These are phyloP conservation scores for Peronospora destructor DNA, from an alignment of 352 stramenopile genomes.

Conservation along the genomic window DNA sequence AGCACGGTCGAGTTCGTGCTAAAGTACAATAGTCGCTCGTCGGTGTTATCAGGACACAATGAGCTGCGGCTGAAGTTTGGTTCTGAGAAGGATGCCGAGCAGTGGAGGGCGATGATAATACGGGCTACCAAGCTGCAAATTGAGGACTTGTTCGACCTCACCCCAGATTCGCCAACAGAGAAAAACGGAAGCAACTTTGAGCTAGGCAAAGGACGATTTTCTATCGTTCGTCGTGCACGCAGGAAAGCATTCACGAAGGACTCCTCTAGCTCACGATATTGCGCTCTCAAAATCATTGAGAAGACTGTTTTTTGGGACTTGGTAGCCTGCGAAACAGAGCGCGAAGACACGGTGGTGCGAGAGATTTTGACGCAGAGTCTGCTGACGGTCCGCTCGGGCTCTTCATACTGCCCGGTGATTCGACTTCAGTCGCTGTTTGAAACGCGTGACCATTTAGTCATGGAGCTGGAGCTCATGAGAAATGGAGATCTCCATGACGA, in stretches of 20 bases:
- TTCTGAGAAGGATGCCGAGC: constrained; percentile 30
- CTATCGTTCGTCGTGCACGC: constrained; percentile 54
- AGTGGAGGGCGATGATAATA: constrained; percentile 38
- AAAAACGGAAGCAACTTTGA: constrained; percentile 46
- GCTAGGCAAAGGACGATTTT: constrained; percentile 78
- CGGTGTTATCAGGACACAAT: constrained; percentile 36
- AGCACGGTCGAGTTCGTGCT: constrained; percentile 48
- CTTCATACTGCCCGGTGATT: constrained; percentile 64
- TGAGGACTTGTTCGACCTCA: constrained; percentile 65
- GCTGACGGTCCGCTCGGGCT: constrained; percentile 56
- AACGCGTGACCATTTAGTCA: constrained; percentile 62
- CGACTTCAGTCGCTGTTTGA: constrained; percentile 79
- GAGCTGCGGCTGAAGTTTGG: constrained; percentile 67
- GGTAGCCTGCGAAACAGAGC: constrained; percentile 83
- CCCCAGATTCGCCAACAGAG: constrained; percentile 37
- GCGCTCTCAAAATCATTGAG: constrained; percentile 91
- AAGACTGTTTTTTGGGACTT: constrained; percentile 86
- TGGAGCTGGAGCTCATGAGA: constrained; percentile 83
- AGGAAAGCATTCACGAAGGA: constrained; percentile 24
- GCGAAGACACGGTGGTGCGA: constrained; percentile 76
- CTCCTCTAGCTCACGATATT: constrained; percentile 34
- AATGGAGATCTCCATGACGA: constrained; percentile 84
- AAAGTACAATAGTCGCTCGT: constrained; percentile 51
- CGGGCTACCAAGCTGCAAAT: constrained; percentile 40
- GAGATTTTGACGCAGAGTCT: constrained; percentile 79